A percentile compares a stretch with the other conserved stretches of the same genome.
These are phyloP conservation scores for Fusarium avenaceum DNA, from an alignment of 2,329 filamentous ascomycete species.

Conservation along the genomic window DNA sequence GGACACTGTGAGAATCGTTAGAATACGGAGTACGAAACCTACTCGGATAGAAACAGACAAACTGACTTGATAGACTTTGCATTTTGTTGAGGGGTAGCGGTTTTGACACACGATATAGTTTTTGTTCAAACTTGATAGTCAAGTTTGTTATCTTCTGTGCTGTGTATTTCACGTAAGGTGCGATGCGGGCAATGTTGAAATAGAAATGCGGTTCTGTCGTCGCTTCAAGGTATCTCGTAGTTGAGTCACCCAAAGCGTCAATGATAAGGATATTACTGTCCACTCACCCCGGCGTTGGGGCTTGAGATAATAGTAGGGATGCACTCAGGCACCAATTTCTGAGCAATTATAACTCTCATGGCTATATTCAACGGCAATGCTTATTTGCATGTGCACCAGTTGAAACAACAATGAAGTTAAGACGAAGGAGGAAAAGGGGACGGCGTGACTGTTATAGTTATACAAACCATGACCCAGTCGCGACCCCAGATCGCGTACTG, in stretches of 20 bases:
- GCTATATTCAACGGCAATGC: constrained; percentile 35
- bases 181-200: constrained; percentile 7
- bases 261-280: constrained; percentile 55
- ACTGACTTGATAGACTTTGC: constrained; percentile 35
- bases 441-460: constrained; percentile 35
- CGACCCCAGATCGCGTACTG: constrained; percentile 30
- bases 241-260: constrained; percentile 46
- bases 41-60: neutral
- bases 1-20: constrained; percentile 18
- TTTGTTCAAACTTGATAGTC: neutral
- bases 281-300: constrained; percentile 66
- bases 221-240: constrained; percentile 38
- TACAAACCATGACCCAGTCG: constrained; percentile 21
- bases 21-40: neutral
- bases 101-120: neutral
- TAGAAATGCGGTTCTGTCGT: constrained; percentile 36
- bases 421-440: constrained; percentile 30
- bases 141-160: neutral
- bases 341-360: constrained; percentile 37
- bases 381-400: constrained; percentile 40
- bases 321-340: constrained; percentile 40
- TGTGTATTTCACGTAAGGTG: constrained; percentile 4
- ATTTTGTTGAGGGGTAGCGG: constrained; percentile 31
- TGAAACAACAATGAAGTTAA: constrained; percentile 32
- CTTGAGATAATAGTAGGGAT: constrained; percentile 54